These are phyloP conservation scores for Colletotrichum navitas DNA, from an alignment of 2,329 filamentous ascomycete species.

Conservation along the genomic window DNA sequence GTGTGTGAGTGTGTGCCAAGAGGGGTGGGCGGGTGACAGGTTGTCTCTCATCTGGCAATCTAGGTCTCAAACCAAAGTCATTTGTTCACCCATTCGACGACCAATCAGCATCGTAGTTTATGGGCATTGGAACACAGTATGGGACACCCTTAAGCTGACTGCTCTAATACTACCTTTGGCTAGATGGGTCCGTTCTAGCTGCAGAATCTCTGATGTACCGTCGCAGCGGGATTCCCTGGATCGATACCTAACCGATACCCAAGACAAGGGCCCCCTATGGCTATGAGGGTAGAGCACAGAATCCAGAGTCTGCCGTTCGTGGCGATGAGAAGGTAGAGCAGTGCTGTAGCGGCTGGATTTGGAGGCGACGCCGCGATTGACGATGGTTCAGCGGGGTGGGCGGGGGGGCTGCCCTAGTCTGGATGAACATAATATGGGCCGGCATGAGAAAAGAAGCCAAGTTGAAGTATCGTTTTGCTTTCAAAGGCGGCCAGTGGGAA, in stretches of 20 bases:
- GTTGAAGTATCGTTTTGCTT: neutral
- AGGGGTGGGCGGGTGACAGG: conserved; percentile 36
- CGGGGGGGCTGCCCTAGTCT: neutral
- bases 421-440: conserved; percentile 23
- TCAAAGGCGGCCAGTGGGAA: neutral
- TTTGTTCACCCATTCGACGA: conserved; percentile 9
- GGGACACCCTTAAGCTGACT: neutral
- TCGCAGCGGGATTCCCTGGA: neutral
- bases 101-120: conserved; percentile 24
- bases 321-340: neutral
- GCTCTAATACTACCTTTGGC: neutral
- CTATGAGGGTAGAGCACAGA: conserved; percentile 7
- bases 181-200: neutral
- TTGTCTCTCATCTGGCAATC: conserved; percentile 35
- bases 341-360: neutral
- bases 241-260: conserved; percentile 37
- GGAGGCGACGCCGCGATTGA: conserved; percentile 19
- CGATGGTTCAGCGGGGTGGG: neutral
- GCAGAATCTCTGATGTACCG: conserved; percentile 21
- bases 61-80: conserved; percentile 29
- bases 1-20: conserved; percentile 27
- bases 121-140: neutral
- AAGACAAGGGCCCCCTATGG: conserved; percentile 21
- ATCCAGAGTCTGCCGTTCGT: neutral
- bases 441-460: conserved; percentile 14